Percentiles rank a stretch among this genome's conserved stretches.
phyloP scores from a whole-genome alignment of 176 grass and related monocot species.

The Zoysia japonica region DNA sequence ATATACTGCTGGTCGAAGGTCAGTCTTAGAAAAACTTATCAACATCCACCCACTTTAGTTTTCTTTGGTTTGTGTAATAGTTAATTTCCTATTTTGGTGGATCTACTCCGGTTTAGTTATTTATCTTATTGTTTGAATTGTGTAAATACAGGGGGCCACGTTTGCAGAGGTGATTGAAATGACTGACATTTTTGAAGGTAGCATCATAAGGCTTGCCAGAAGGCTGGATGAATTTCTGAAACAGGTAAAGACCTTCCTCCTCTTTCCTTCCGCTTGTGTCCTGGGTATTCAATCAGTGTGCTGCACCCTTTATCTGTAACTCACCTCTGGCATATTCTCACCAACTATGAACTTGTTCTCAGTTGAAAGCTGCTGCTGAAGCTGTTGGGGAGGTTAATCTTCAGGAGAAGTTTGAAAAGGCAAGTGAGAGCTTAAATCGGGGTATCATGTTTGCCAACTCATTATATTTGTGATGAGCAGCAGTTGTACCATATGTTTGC shows the following conservation, averaged over 20 bases:
- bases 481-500: slow-evolving; percentile 21
- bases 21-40: slow-evolving; percentile 22
- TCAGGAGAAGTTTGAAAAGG: slow-evolving; percentile 67
- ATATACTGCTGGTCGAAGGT: slow-evolving; percentile 99
- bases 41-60: background rate
- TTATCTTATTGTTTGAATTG: slow-evolving; percentile 14
- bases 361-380: slow-evolving; percentile 80
- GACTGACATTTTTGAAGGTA: slow-evolving; percentile 99
- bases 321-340: background rate
- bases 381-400: slow-evolving; percentile 81
- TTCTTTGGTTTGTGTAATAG: slow-evolving; percentile 12
- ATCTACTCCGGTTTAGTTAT: background rate
- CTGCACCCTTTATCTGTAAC: background rate
- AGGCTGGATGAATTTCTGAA: slow-evolving; percentile 98
- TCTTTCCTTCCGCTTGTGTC: background rate
- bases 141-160: slow-evolving; percentile 65
- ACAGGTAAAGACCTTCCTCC: slow-evolving; percentile 64
- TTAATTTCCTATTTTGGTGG: background rate
- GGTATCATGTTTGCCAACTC: slow-evolving; percentile 99
- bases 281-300: background rate
- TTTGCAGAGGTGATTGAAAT: slow-evolving; percentile 96
- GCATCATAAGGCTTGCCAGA: slow-evolving; percentile 86
- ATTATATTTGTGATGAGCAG: slow-evolving; percentile 69
- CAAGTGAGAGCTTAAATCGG: slow-evolving; percentile 74
- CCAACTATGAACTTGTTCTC: slow-evolving; percentile 38